phyloP scores from a whole-genome alignment of 106 monocot genomes.

The Posidonia australis region DNA sequence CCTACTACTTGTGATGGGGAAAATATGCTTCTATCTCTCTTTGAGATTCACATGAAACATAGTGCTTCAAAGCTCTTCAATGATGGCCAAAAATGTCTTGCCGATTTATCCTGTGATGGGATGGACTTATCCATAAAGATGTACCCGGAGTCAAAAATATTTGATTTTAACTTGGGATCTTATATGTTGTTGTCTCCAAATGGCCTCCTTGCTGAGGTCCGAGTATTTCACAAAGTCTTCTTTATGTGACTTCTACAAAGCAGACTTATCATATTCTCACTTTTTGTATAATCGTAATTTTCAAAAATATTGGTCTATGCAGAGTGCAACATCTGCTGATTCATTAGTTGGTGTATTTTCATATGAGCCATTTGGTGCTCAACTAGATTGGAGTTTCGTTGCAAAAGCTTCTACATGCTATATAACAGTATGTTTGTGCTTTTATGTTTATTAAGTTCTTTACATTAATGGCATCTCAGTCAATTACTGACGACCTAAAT shows the following conservation, averaged over 20 bases:
- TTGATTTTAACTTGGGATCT: constrained; percentile 78
- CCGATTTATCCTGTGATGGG: constrained; percentile 87
- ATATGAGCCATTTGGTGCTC: constrained; percentile 79
- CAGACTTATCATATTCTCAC: background rate
- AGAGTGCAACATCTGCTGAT: constrained; percentile 80
- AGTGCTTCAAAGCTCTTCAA: constrained; percentile 76
- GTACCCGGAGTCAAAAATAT: constrained; percentile 72
- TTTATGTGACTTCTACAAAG: background rate
- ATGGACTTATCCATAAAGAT: constrained; percentile 60
- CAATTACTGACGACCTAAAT: background rate
- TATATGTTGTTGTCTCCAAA: constrained; percentile 75
- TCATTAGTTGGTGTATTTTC: constrained; percentile 72
- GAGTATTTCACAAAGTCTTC: background rate
- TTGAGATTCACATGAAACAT: constrained; percentile 90
- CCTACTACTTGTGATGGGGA: constrained; percentile 28
- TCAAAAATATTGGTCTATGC: constrained; percentile 9
- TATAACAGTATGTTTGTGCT: constrained; percentile 62
- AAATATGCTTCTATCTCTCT: constrained; percentile 47
- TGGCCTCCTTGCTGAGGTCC: constrained; percentile 82
- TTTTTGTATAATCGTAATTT: background rate
- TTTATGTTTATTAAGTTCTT: background rate
- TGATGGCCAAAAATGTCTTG: constrained; percentile 47
- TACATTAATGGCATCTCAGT: background rate
- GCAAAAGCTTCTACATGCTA: constrained; percentile 97
- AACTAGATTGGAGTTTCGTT: constrained; percentile 91